Evolutionary conservation across 495 filamentous ascomycete genomes (phyloP), one percentile per base, ranked within the genome.

Genomic region (Xylaria sp.): DNA sequence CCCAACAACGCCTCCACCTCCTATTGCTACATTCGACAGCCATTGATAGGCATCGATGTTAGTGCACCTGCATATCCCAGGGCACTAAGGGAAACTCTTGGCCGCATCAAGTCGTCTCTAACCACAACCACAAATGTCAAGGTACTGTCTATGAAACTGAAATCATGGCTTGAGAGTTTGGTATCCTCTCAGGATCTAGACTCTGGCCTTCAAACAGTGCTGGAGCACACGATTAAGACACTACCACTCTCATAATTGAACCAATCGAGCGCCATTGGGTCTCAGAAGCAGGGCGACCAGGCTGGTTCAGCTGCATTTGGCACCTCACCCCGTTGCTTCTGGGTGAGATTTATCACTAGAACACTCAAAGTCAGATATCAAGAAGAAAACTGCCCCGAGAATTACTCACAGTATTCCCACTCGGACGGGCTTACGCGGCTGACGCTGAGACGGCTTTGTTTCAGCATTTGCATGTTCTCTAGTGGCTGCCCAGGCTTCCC

Each of bases 381-480:
- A 26, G 17, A 26, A 55, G 26, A 31, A 55, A 55, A 15, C 31
- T 24, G 4, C 52, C n/a, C 19, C 9, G 6, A 5, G 44, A 48
- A 53, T 29, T 53, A 53, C 50, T 59, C 33, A 59, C 57, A 89
- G 76, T 92, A 95, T 29, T 92, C 83, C 93, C 95, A 99, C 79
- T 98, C 91, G 0, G 80, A 82, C 35, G 83, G 81, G 6, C 83
- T 86, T 17, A 99, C 93, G 50, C 88, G 89, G 50, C 91, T 93
- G 29, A 99, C 94, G 79, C 95, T 98, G 33, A 98, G 80, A 50
- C 96, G 85, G 8, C 88, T 83, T 78, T 92, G 88, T 77, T 90
- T 95, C 69, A 98, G 80, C 80, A 94, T 87, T 82, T 97, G 91
- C 85, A 99, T 93, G 69, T 89, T 87, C 77, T 90, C 88, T n/a